Evolutionary conservation across 495 filamentous ascomycete genomes (phyloP).

Genomic region (Rhizodiscina lignyota): DNA sequence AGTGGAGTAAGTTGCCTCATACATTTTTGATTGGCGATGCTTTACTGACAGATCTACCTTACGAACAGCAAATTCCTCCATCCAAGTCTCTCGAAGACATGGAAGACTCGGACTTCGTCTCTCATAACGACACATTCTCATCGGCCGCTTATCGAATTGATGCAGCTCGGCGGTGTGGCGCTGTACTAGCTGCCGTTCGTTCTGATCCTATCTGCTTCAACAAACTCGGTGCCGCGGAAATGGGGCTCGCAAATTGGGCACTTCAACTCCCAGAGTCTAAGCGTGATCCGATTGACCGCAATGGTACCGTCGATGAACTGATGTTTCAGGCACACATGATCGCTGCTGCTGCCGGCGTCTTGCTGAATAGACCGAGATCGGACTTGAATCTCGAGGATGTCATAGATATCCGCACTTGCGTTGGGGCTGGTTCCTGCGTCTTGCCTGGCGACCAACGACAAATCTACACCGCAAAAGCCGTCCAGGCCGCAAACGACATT

Average conservation of each 20-base stretch:
- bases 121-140: slow-evolving; percentile 49
- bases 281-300: slow-evolving; percentile 46
- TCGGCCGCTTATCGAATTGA: slow-evolving; percentile 62
- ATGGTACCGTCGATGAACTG: slow-evolving; percentile 67
- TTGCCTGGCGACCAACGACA: slow-evolving; percentile 11
- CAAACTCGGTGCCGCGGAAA: slow-evolving; percentile 41
- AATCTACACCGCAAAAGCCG: slow-evolving; percentile 59
- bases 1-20: slow-evolving; percentile 10
- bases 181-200: slow-evolving; percentile 40
- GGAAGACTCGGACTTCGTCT: slow-evolving; percentile 48
- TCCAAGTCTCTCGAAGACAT: slow-evolving; percentile 51
- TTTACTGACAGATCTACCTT: background rate
- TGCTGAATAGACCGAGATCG: slow-evolving; percentile 53
- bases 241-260: slow-evolving; percentile 64
- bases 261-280: slow-evolving; percentile 68
- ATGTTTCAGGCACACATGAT: slow-evolving; percentile 87
- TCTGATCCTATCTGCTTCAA: slow-evolving; percentile 10
- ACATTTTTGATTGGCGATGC: slow-evolving; percentile 6
- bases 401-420: slow-evolving; percentile 14
- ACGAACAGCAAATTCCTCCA: slow-evolving; percentile 38
- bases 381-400: slow-evolving; percentile 20
- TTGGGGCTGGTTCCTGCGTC: slow-evolving; percentile 10
- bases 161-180: slow-evolving; percentile 45
- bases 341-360: slow-evolving; percentile 35
- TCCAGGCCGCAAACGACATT: slow-evolving; percentile 61